Conservation (phyloP, 495 filamentous ascomycete genomes). For the Penicillium canariense region DNA sequence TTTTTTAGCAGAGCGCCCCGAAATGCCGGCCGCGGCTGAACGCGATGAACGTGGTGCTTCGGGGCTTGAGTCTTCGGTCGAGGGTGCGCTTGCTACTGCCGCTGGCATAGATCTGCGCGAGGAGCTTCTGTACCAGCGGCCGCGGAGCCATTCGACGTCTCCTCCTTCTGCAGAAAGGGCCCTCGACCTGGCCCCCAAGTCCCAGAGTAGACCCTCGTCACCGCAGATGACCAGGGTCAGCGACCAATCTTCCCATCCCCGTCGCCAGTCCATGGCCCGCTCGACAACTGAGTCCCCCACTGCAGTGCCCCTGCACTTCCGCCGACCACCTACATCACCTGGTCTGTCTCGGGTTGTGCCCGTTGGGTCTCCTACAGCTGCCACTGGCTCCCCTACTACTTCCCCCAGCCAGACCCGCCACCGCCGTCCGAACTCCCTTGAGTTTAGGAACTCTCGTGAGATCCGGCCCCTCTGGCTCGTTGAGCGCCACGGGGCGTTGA, state of each 20-base stretch:
- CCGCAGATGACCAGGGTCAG: conserved; percentile 24
- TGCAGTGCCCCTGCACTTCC: conserved; percentile 50
- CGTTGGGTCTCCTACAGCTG: conserved; percentile 18
- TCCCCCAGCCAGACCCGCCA: conserved; percentile 37
- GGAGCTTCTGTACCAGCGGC: conserved; percentile 26
- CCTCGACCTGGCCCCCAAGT: conserved; percentile 33
- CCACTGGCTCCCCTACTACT: conserved; percentile 22
- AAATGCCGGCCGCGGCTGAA: conserved; percentile 40
- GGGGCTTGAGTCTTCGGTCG: conserved; percentile 29
- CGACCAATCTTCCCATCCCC: conserved; percentile 16
- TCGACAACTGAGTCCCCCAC: conserved; percentile 44
- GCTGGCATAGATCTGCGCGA: conserved; percentile 22
- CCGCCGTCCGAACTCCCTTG: conserved; percentile 44
- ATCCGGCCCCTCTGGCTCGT: conserved; percentile 51
- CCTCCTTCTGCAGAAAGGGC: conserved; percentile 33
- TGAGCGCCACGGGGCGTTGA: conserved; percentile 42
- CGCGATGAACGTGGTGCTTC: conserved; percentile 37
- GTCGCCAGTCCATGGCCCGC: conserved; percentile 33
- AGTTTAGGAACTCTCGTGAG: conserved; percentile 48
- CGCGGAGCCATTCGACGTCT: conserved; percentile 39
- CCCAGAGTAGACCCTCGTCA: conserved; percentile 39
- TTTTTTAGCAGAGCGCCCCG: conserved; percentile 53
- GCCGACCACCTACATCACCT: conserved; percentile 44
- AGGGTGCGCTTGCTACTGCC: conserved; percentile 15
- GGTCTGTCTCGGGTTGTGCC: conserved; percentile 35